Conservation (phyloP, 2,329 filamentous ascomycete species). For the Venturia oleaginea region DNA sequence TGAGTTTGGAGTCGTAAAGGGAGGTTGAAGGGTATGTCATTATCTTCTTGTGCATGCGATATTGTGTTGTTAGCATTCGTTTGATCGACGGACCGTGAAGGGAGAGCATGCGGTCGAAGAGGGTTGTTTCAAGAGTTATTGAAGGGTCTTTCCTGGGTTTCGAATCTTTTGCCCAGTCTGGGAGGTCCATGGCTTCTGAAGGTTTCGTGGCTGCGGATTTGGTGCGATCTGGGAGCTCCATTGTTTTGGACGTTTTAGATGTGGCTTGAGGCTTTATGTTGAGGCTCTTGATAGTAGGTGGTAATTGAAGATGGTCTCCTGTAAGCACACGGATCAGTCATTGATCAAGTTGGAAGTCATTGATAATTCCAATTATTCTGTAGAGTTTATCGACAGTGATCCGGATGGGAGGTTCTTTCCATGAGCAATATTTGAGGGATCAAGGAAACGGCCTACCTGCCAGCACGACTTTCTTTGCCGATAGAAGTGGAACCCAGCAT, state of each 20-base stretch:
- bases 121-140: constrained; percentile 70
- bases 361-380: too few relatives aligned
- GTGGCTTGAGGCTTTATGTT: constrained; percentile 33
- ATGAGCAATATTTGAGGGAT: too few relatives aligned
- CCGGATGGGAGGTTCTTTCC: too few relatives aligned
- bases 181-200: not conserved
- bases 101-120: constrained; percentile 80
- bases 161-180: constrained; percentile 19
- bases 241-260: constrained; percentile 25
- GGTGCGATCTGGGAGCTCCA: constrained; percentile 17
- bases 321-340: too few relatives aligned
- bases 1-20: constrained; percentile 72
- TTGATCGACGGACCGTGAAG: constrained; percentile 80
- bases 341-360: too few relatives aligned
- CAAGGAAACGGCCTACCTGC: too few relatives aligned
- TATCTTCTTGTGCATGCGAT: constrained; percentile 94
- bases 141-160: constrained; percentile 28
- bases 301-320: constrained; percentile 88
- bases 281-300: constrained; percentile 84
- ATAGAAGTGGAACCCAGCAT: constrained; percentile 82
- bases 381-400: too few relatives aligned
- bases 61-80: constrained; percentile 91
- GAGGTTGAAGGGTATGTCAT: constrained; percentile 90
- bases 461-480: constrained; percentile 71
- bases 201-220: not conserved